A percentile compares a stretch with the other conserved stretches of the same genome.
Evolutionary conservation across 257 asterid species (phyloP).

Genomic region (Echites panduratus): DNA sequence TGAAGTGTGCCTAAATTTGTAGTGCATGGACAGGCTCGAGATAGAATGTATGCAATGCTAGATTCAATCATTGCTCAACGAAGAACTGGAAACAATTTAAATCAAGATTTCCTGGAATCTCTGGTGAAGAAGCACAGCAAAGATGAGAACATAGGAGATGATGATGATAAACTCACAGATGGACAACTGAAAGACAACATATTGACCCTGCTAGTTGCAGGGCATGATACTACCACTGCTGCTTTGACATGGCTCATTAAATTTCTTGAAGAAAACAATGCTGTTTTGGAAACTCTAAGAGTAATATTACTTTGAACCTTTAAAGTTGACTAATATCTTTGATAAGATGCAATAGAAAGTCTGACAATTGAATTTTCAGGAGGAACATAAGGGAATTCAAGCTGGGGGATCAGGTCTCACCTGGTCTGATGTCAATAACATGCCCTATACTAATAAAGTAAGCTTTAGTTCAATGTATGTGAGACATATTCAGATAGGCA

Average conservation of each 20-base stretch:
- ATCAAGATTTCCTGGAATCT: constrained; percentile 69
- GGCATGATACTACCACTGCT: constrained; percentile 90
- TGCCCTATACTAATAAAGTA: constrained; percentile 75
- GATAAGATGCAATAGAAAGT: background rate
- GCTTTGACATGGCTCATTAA: constrained; percentile 76
- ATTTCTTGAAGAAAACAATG: constrained; percentile 67
- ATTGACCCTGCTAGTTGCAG: constrained; percentile 71
- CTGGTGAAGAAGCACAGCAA: constrained; percentile 51
- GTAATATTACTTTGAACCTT: constrained; percentile 28
- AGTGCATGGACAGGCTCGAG: constrained; percentile 55
- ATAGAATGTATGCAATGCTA: constrained; percentile 68
- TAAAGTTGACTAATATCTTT: background rate
- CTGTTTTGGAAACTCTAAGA: constrained; percentile 53
- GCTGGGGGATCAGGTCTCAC: constrained; percentile 49
- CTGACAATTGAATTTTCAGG: constrained; percentile 34
- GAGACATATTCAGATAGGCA: background rate
- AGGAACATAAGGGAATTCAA: constrained; percentile 59
- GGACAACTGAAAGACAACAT: constrained; percentile 76
- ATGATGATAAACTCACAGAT: constrained; percentile 73
- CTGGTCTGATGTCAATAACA: constrained; percentile 73
- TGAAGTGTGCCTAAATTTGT: constrained; percentile 9
- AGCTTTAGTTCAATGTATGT: constrained; percentile 14
- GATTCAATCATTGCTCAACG: constrained; percentile 56
- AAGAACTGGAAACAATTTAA: constrained; percentile 46
- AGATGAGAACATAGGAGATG: constrained; percentile 42